Evolutionary conservation across 345 rosid genomes (phyloP), one percentile per base, ranked within the genome.

Genomic region (Gossypium rotundifolium): DNA sequence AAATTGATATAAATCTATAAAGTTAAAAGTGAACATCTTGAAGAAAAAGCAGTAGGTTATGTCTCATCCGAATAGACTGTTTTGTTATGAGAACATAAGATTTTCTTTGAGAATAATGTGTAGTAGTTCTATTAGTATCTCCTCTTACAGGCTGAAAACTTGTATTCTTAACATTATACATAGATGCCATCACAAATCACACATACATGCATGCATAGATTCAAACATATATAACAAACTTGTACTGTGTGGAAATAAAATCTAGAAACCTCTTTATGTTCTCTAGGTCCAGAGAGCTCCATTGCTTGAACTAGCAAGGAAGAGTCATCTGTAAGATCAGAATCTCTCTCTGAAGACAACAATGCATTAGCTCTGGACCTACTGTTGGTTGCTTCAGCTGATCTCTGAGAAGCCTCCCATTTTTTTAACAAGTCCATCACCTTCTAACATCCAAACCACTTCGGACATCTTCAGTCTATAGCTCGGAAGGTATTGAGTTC

Each of bases 201-300:
- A 33, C 11, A 53, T n/a, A 20, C 22, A 53, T 53, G 57, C 22
- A 53, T 17, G 57, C 9, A 17, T 52, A 16, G 10, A 52, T 52
- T 9, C 58, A 53, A 7, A 3, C 22, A 53, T n/a, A 52, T 52
- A n/a, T 18, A 33, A 16, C n/a, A 52, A 3, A 16, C 3, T 3
- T 45, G 13, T 45, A 45, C 3, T 33, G 12, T 45, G 49, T 45
- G 11, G 49, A 45, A 45, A 45, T 45, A 45, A 45, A 45, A 45
- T 45, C 10, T 45, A 13, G 49, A 45, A 45, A 45, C 13, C 12
- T 11, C 49, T 45, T 9, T 45, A 45, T 45, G 84, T 94, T 82
- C 90, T 82, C 97, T 87, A 48, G 98, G 98, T 81, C 98, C 97
- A 11, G 94, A 94, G 79, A 92, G 91, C 83, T 92, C 98, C 97